Conservation (phyloP, 768 basidiomycete genomes). For the Saitozyma sp. region DNA sequence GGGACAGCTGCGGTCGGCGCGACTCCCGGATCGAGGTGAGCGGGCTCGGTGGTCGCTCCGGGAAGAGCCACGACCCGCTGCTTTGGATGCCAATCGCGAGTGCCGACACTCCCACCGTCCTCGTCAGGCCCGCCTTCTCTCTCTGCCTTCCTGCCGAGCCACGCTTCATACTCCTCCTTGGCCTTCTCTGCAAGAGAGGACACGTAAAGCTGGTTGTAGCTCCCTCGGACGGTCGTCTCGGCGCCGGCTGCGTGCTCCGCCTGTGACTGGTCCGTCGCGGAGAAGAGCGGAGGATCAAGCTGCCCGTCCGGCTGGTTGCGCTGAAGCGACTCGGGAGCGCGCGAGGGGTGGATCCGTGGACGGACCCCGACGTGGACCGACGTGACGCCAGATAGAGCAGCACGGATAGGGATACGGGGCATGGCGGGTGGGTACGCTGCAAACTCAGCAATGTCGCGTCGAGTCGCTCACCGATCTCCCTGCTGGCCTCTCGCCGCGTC, state of each 20-base stretch:
- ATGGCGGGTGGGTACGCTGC: constrained; percentile 37
- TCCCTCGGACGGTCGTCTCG: constrained; percentile 8
- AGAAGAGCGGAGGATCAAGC: constrained; percentile 28
- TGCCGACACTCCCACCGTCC: constrained; percentile 15
- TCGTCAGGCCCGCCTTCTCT: constrained; percentile 34
- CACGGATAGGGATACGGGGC: constrained; percentile 35
- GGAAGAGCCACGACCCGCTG: constrained; percentile 26
- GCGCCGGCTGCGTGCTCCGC: not conserved
- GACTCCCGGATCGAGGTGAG: constrained; percentile 15
- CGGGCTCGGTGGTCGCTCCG: constrained; percentile 21
- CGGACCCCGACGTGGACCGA: constrained; percentile 79
- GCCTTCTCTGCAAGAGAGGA: constrained; percentile 25
- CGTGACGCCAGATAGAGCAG: constrained; percentile 88
- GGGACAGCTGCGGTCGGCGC: too few relatives aligned
- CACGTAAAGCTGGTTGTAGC: constrained; percentile 15
- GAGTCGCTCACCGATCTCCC: constrained; percentile 33
- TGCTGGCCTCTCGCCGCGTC: constrained; percentile 21
- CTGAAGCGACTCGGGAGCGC: constrained; percentile 23
- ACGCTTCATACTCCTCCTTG: constrained; percentile 36
- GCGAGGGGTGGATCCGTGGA: constrained; percentile 40
- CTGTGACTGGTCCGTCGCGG: constrained; percentile 9
- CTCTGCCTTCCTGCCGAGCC: constrained; percentile 32
- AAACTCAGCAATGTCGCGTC: constrained; percentile 1
- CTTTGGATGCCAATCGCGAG: constrained; percentile 30
- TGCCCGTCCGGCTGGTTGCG: constrained; percentile 39